Percentiles rank a stretch among this genome's conserved stretches.
Evolutionary conservation across 73 alveolate genomes (phyloP).

Genomic region (Blepharisma japonicum): DNA sequence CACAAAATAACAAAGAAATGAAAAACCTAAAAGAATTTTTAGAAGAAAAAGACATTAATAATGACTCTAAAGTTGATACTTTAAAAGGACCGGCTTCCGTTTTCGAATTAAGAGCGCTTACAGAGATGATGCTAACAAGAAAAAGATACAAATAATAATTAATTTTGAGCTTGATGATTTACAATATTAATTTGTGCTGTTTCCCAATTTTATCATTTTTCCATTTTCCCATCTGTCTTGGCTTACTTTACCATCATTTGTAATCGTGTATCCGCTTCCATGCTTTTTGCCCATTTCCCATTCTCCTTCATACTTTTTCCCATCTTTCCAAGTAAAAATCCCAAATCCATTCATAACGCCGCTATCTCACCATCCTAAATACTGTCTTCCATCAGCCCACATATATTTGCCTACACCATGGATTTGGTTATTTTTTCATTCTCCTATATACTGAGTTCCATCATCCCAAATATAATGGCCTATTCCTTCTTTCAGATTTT

Average conservation of each 20-base stretch:
- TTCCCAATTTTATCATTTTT: constrained; percentile 5
- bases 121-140: no score
- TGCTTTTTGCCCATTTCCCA: background rate
- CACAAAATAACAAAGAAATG: no score
- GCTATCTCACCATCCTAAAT: constrained; percentile 27
- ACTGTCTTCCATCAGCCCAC: constrained; percentile 25
- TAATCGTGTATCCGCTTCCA: constrained; percentile 25
- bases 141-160: no score
- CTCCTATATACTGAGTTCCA: constrained; percentile 39
- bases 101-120: no score
- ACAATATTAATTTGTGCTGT: no score
- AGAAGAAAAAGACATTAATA: no score
- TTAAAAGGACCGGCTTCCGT: no score
- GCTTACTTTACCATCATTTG: no score
- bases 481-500: background rate
- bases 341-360: constrained; percentile 42
- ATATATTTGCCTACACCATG: constrained; percentile 34
- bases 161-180: no score
- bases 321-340: constrained; percentile 1
- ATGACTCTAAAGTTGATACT: no score
- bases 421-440: background rate
- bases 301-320: constrained; percentile 37
- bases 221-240: constrained; percentile 35
- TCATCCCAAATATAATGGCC: constrained; percentile 12
- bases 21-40: no score